Percentiles rank a stretch among this genome's conserved stretches.
These are phyloP conservation scores for Glarea lozoyensis DNA, from an alignment of 495 filamentous ascomycete species.

Conservation along the genomic window DNA sequence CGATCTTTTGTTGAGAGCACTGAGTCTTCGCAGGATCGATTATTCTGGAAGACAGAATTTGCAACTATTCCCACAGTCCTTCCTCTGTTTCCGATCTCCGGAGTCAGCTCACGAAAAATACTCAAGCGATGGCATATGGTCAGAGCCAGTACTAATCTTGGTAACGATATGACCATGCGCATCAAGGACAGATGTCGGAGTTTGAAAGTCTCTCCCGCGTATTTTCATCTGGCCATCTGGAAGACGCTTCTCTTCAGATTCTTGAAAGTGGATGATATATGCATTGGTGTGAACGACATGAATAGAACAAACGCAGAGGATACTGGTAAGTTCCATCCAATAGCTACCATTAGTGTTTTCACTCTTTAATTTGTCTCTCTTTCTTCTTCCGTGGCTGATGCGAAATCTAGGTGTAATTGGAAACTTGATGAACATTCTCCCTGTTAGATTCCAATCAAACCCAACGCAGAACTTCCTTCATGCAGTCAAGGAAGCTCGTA, in stretches of 20 bases:
- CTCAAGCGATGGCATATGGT: background rate
- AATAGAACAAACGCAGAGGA: no score
- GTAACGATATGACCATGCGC: background rate
- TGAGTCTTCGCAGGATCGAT: background rate
- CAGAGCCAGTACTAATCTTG: background rate
- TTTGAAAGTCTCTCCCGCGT: constrained; percentile 10
- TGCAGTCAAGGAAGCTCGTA: constrained; percentile 2
- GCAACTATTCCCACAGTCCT: constrained; percentile 17
- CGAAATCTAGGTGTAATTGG: constrained; percentile 13
- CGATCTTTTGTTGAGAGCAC: background rate
- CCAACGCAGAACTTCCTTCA: constrained; percentile 7
- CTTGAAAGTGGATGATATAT: constrained; percentile 21
- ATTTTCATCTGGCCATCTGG: constrained; percentile 21
- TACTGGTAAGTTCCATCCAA: no score
- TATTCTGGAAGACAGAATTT: constrained; percentile 28
- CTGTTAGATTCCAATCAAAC: constrained; percentile 10
- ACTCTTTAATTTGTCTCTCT: no score
- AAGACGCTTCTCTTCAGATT: constrained; percentile 9
- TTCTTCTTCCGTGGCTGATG: no score
- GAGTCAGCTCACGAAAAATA: background rate
- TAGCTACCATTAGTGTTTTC: no score
- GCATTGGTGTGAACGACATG: constrained; percentile 31
- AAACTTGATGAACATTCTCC: constrained; percentile 18
- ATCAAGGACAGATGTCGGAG: constrained; percentile 2
- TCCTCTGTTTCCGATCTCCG: constrained; percentile 24